Evolutionary conservation across 2,329 filamentous ascomycete genomes (phyloP), one percentile per base, ranked within the genome.

Genomic region (Helotiales sp.): DNA sequence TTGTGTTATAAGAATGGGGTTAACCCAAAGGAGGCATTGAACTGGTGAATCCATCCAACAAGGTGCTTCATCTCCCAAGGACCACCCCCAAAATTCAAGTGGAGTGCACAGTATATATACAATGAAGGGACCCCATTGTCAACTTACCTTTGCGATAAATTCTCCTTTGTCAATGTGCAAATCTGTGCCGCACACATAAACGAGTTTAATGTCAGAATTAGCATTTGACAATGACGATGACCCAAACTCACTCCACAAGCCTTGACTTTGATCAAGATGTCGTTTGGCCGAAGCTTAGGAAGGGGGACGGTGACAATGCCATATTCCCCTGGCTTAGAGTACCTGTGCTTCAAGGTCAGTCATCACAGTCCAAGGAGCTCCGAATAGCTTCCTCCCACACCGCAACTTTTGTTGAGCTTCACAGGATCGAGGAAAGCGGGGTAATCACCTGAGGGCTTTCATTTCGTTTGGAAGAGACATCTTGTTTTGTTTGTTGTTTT

Each of bases 91-190:
- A 17, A 28, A 10, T 59, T 15, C 68, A 63, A 63, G 68, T 68
- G 69, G 66, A 66, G 64, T 50, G 11, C 40, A 58, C 11, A 37
- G 30, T 2, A 45, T 37, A 67, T 68, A 71, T 73, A 71, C 69
- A 69, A 70, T 68, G 63, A 65, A n/a, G 15, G 28, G 17, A 37
- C 60, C 3, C 17, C 3, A 13, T 20, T 6, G 40, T 11, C 40
- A 57, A 65, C 79, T 67, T 78, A 83, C 82, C 79, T 84, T 83
- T 74, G 83, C 82, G 73, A 85, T 80, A 72, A 91, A 91, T 79
- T 91, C 88, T 74, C 89, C 89, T 77, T 91, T 86, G 75, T 91
- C 88, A 73, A 88, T 89, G 74, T 89, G 86, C 77, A 82, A 70
- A 70, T 74, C 74, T 64, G 79, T 80, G 70, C 79, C 79, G 59